Percentiles rank a stretch among this genome's conserved stretches.
Evolutionary conservation across 164 flowering plant species (phyloP).

Genomic region (Dillenia suffruticosa): DNA sequence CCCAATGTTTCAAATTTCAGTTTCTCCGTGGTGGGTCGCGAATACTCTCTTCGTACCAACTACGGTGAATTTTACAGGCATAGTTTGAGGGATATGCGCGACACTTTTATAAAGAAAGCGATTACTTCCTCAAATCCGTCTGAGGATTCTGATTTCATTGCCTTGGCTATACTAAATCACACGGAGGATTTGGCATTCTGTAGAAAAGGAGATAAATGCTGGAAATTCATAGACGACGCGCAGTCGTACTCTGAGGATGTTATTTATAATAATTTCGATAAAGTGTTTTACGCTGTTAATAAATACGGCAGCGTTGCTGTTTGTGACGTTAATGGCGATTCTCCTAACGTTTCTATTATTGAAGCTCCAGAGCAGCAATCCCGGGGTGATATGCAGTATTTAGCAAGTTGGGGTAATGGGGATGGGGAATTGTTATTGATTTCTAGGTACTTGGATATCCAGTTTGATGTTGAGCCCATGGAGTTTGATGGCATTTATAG

Average conservation of each 20-base stretch:
- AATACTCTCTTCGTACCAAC: conserved; percentile 24
- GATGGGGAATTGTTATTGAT: conserved; percentile 41
- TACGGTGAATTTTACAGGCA: conserved; percentile 15
- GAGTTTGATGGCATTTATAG: conserved; percentile 19
- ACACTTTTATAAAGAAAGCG: conserved; percentile 38
- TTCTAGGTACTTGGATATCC: conserved; percentile 30
- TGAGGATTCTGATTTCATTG: conserved; percentile 15
- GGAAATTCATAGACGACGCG: conserved; percentile 30
- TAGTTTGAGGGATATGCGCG: conserved; percentile 41
- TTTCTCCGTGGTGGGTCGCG: conserved; percentile 35
- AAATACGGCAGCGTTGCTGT: conserved; percentile 28
- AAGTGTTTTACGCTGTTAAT: conserved; percentile 38
- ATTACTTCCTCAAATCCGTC: conserved; percentile 40
- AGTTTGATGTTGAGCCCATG: conserved; percentile 12
- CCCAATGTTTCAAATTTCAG: conserved; percentile 38
- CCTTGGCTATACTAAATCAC: conserved; percentile 36
- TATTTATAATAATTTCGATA: conserved; percentile 15
- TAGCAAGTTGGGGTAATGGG: conserved; percentile 22
- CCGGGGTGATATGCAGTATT: conserved; percentile 42
- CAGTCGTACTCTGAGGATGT: conserved; percentile 35
- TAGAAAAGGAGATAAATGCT: conserved; percentile 23
- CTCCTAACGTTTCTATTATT: conserved; percentile 24
- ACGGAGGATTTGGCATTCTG: conserved; percentile 36
- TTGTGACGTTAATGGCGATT: conserved; percentile 22
- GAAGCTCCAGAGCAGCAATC: conserved; percentile 13